phyloP scores from a whole-genome alignment of 2,329 filamentous ascomycete genomes.

The Onygenales sp. region DNA sequence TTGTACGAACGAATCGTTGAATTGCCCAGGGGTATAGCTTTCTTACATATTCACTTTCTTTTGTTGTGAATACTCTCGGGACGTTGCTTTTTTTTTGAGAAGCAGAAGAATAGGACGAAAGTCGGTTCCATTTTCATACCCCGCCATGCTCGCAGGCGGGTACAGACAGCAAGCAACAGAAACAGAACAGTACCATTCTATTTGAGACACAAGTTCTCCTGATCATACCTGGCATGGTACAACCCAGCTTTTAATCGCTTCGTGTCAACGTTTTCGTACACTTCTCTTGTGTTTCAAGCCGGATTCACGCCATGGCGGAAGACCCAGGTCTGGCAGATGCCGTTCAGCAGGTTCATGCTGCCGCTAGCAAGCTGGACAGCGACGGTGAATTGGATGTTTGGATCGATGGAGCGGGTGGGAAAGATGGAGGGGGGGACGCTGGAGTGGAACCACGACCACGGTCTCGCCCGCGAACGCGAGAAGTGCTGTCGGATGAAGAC shows the following conservation, averaged over 20 bases:
- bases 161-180: too few species aligned
- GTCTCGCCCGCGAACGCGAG: slow-evolving; percentile 3
- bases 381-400: background rate
- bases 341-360: background rate
- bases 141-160: too few species aligned
- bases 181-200: too few species aligned
- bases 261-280: background rate
- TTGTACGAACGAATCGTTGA: too few species aligned
- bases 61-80: too few species aligned
- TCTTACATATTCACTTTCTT: too few species aligned
- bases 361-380: background rate
- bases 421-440: slow-evolving; percentile 4
- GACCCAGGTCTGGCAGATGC: background rate
- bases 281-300: background rate
- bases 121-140: too few species aligned
- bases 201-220: too few species aligned
- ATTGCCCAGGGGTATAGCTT: too few species aligned
- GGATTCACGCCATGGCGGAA: background rate
- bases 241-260: background rate
- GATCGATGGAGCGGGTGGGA: background rate
- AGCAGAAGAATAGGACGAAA: too few species aligned
- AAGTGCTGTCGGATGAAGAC: slow-evolving; percentile 42
- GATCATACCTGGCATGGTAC: too few species aligned
- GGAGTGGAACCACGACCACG: background rate
- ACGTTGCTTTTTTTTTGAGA: too few species aligned